Evolutionary conservation across 73 alveolate genomes (phyloP).

Genomic region (Tetrahymena elliotti): DNA sequence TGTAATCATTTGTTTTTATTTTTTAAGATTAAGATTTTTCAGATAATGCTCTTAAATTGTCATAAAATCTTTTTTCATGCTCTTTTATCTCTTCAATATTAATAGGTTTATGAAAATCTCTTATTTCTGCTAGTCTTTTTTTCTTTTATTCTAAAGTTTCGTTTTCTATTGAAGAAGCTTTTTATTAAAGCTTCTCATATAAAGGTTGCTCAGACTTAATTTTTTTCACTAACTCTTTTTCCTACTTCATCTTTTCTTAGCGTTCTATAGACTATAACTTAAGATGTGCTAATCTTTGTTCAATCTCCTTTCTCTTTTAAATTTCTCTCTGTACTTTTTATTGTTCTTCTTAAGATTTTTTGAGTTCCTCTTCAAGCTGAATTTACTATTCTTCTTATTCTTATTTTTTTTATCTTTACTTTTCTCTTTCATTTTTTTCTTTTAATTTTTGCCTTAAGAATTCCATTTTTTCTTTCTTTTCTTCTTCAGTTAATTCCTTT

Average conservation of each 20-base stretch:
- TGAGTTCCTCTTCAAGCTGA: not conserved
- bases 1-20: not conserved
- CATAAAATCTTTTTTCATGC: constrained; percentile 12
- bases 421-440: constrained; percentile 32
- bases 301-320: constrained; percentile 19
- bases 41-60: not conserved
- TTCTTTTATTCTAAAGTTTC: not conserved
- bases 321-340: not conserved
- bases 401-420: not conserved
- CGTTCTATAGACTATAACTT: constrained; percentile 1
- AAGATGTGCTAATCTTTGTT: not conserved
- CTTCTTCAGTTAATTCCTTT: not conserved
- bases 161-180: not conserved
- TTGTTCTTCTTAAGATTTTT: not conserved
- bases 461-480: constrained; percentile 4
- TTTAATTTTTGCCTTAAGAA: constrained; percentile 11
- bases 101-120: constrained; percentile 10
- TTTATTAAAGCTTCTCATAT: constrained; percentile 4
- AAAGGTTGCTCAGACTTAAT: not conserved
- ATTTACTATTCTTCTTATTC: not conserved
- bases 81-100: constrained; percentile 9
- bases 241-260: not conserved
- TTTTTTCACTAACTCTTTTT: not conserved
- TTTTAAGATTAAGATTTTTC: not conserved
- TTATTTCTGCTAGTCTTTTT: constrained; percentile 9